A percentile compares a stretch with the other conserved stretches of the same genome.
Evolutionary conservation across 352 stramenopile species (phyloP).

Genomic region (Globisporangium spiculum): DNA sequence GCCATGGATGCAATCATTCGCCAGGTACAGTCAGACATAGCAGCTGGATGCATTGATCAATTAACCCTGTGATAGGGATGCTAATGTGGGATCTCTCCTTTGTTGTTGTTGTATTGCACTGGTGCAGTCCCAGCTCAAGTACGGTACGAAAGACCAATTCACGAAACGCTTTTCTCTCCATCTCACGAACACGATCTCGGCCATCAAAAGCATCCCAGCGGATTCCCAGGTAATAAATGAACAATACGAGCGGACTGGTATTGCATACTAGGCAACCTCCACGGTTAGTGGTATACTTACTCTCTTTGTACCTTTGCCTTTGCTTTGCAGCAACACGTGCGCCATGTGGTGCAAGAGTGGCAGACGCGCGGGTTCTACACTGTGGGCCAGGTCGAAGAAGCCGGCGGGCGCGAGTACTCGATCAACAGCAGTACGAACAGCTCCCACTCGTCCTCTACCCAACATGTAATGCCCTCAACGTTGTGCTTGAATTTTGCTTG

Average conservation of each 20-base stretch:
- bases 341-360: conserved; percentile 79
- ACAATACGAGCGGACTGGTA: neutral
- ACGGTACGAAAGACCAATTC: conserved; percentile 63
- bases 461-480: conserved; percentile 12
- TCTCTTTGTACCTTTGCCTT: neutral
- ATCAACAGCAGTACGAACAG: conserved; percentile 20
- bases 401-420: conserved; percentile 40
- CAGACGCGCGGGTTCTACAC: conserved; percentile 70
- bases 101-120: conserved; percentile 3
- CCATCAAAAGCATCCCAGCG: conserved; percentile 64
- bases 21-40: conserved; percentile 34
- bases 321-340: conserved; percentile 44
- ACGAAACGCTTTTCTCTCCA: conserved; percentile 78
- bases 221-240: conserved; percentile 47
- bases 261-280: neutral
- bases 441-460: neutral
- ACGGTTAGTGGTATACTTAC: neutral
- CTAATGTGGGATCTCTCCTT: conserved; percentile 6
- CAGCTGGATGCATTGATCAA: neutral
- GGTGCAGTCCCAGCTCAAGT: conserved; percentile 61
- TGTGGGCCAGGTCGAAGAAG: conserved; percentile 55
- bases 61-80: neutral
- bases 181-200: conserved; percentile 65
- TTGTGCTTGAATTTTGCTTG: neutral
- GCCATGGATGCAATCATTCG: conserved; percentile 83